phyloP scores from a whole-genome alignment of 495 filamentous ascomycete species.

The Trichoderma asperelloides region DNA sequence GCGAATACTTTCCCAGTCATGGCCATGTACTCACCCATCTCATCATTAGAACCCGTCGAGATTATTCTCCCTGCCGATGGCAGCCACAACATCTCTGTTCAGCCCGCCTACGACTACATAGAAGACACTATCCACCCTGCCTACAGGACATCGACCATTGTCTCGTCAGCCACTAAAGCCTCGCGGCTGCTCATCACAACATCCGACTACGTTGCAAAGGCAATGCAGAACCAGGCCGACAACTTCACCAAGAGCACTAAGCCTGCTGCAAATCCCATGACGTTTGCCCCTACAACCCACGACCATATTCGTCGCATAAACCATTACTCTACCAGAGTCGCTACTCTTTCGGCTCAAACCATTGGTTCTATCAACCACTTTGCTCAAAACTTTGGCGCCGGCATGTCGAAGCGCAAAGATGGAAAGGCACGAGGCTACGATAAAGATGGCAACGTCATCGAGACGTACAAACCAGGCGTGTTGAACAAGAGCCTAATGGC shows the following conservation, averaged over 20 bases:
- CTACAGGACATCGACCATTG: conserved; percentile 76
- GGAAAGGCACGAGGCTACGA: conserved; percentile 44
- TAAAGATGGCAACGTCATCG: conserved; percentile 52
- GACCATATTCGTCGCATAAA: conserved; percentile 78
- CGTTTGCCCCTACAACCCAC: conserved; percentile 80
- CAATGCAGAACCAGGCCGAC: conserved; percentile 66
- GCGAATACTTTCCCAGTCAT: background rate
- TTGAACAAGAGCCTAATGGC: conserved; percentile 94
- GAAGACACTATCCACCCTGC: conserved; percentile 76
- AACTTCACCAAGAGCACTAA: conserved; percentile 70
- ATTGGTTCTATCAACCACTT: conserved; percentile 70
- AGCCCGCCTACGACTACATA: conserved; percentile 73
- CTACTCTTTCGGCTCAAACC: conserved; percentile 72
- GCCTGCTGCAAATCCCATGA: conserved; percentile 68
- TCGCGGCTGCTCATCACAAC: conserved; percentile 89
- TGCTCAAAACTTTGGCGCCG: conserved; percentile 83
- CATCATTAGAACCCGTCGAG: conserved; percentile 71
- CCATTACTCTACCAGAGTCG: conserved; percentile 65
- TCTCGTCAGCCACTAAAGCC: conserved; percentile 81
- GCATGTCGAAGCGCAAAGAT: conserved; percentile 51
- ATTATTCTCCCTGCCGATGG: conserved; percentile 74
- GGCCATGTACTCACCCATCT: conserved; percentile 10
- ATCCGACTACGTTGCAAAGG: conserved; percentile 66
- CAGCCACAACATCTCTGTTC: conserved; percentile 58
- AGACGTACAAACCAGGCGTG: conserved; percentile 75